Conservation (phyloP, 2,329 filamentous ascomycete genomes). For the Aspergillus bombycis region DNA sequence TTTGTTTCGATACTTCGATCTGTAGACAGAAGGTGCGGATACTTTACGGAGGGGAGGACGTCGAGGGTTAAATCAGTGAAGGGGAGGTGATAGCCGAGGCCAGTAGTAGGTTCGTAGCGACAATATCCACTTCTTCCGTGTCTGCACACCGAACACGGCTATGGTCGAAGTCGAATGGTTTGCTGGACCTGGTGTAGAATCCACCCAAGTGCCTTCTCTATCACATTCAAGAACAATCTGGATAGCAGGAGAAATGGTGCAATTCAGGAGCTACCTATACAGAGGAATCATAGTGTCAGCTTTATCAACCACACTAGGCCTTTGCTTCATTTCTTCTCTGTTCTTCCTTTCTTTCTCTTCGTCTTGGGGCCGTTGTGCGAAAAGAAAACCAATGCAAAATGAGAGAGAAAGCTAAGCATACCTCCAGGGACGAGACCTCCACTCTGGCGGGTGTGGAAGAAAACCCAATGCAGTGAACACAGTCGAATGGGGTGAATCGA, state of each 20-base stretch:
- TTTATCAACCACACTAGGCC: background rate
- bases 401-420: slow-evolving; percentile 6
- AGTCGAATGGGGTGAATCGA: slow-evolving; percentile 5
- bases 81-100: background rate
- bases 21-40: background rate
- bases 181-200: background rate
- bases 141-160: background rate
- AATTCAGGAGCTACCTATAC: slow-evolving; percentile 13
- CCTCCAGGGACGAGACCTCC: slow-evolving; percentile 8
- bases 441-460: slow-evolving; percentile 4
- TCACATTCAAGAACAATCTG: background rate
- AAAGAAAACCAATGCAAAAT: background rate
- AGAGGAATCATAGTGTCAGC: background rate
- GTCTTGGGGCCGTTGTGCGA: background rate
- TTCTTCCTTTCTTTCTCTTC: background rate
- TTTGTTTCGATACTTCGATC: slow-evolving; percentile 1
- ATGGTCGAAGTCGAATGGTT: background rate
- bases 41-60: background rate
- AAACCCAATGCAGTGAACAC: slow-evolving; percentile 8
- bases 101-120: background rate
- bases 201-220: slow-evolving; percentile 1
- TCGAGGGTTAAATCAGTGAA: slow-evolving; percentile 2
- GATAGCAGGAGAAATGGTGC: background rate
- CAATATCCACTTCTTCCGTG: background rate
- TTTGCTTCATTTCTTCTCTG: background rate